Evolutionary conservation across 2,329 filamentous ascomycete species (phyloP), one percentile per base, ranked within the genome.

Genomic region (Trichoderma simmonsii): DNA sequence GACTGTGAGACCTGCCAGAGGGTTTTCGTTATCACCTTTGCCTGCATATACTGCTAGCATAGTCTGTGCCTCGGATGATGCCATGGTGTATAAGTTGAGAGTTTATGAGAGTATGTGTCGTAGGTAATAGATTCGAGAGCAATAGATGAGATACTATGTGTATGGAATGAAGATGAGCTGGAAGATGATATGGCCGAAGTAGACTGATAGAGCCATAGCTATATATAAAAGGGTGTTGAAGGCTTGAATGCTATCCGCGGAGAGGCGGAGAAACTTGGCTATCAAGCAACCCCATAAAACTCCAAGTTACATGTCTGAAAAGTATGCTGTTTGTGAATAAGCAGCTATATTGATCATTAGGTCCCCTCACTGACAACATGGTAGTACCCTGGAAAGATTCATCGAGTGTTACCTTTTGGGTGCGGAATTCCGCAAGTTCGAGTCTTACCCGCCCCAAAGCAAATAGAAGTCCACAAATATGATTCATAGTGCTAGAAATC

Each of bases 1-100:
- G 18, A 65, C 61, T 59, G 14, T 71, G 32, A 71, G 69, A 32
- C 69, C 51, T 1, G 21, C 6, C 1, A 71, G 32, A 24, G 69
- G 69, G 28, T 64, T 59, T 4, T 59, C 48, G 12, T 14, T 18
- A 28, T 71, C 51, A n/a, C 69, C 32, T 7, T 54, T 71, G 32
- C 36, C 51, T 1, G 60, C 60, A 71, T 71, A 71, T 2, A 71
- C 48, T 26, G 69, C 69, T 4, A 65, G 60, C 69, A 71, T 71
- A 4, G 69, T 65, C 34, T 71, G 59, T 24, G 15, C 21, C 24
- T 26, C 32, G 3, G 57, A 56, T 21, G 26, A 18, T 24, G n/a
- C 30, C 68, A 70, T 70, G 5, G 30, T 24, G 65, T 18, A n/a
- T 48, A 15, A 21, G 26, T 5, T 0, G 1, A 21, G 21, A 21